Evolutionary conservation across 345 rosid genomes (phyloP).

Genomic region (Melaleuca quinquenervia): DNA sequence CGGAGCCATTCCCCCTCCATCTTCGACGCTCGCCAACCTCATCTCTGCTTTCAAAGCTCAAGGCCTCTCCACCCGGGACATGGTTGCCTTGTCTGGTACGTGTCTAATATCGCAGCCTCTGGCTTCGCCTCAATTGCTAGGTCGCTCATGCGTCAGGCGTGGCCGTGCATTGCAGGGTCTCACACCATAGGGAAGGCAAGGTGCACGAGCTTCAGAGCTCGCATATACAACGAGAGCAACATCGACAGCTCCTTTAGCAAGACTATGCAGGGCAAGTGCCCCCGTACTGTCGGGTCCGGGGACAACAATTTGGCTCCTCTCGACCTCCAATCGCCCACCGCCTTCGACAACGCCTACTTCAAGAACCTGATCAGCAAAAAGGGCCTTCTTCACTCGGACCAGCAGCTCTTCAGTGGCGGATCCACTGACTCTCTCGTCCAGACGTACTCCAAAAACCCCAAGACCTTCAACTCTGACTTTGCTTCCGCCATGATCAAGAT

Average conservation of each 20-base stretch:
- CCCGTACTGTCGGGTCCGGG: slow-evolving; percentile 4
- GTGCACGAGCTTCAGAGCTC: slow-evolving; percentile 21
- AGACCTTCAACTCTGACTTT: slow-evolving; percentile 7
- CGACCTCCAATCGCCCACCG: slow-evolving; percentile 38
- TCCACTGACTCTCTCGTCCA: slow-evolving; percentile 29
- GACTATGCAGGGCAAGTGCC: slow-evolving; percentile 29
- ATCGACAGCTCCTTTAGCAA: slow-evolving; percentile 26
- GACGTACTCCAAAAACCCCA: slow-evolving; percentile 25
- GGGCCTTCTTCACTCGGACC: slow-evolving; percentile 44
- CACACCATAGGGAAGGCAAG: slow-evolving; percentile 50
- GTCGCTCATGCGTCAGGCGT: not conserved
- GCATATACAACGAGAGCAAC: slow-evolving; percentile 34
- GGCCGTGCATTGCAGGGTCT: not conserved
- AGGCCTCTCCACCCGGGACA: slow-evolving; percentile 66
- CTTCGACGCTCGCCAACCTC: slow-evolving; percentile 44
- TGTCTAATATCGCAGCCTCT: not conserved
- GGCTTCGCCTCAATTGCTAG: not conserved
- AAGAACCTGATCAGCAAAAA: slow-evolving; percentile 33
- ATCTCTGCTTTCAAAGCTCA: slow-evolving; percentile 36
- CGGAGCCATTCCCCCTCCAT: slow-evolving; percentile 53
- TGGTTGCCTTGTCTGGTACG: slow-evolving; percentile 76
- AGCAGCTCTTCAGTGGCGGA: slow-evolving; percentile 28
- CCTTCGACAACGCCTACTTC: slow-evolving; percentile 45
- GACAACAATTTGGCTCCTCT: slow-evolving; percentile 18
- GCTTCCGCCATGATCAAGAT: slow-evolving; percentile 1